phyloP scores from a whole-genome alignment of 2,329 filamentous ascomycete species.

The Drechmeria coniospora region DNA sequence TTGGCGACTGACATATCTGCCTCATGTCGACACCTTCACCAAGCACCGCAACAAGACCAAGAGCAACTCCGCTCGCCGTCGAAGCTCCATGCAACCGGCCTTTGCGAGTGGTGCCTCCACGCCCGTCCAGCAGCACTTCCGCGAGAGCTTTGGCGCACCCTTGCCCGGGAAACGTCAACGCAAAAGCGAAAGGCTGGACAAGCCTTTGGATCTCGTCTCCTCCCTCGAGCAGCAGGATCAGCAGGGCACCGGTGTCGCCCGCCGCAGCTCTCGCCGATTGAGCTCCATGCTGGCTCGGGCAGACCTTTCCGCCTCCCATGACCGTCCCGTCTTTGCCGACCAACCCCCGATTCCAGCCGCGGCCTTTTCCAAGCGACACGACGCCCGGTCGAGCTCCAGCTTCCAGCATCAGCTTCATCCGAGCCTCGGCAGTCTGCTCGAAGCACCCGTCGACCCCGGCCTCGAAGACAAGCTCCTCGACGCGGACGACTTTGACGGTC shows the following conservation, averaged over 20 bases:
- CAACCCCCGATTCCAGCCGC: conserved; percentile 27
- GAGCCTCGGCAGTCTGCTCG: conserved; percentile 46
- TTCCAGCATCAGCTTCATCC: conserved; percentile 31
- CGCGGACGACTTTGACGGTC: conserved; percentile 58
- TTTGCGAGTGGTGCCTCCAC: conserved; percentile 63
- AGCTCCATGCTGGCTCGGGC: conserved; percentile 83
- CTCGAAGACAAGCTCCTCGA: conserved; percentile 58
- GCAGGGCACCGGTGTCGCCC: conserved; percentile 32
- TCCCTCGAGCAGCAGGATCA: conserved; percentile 55
- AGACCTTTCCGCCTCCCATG: conserved; percentile 73
- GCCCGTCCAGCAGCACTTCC: conserved; percentile 52
- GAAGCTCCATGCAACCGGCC: conserved; percentile 51
- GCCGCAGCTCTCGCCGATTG: conserved; percentile 57
- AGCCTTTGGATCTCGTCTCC: conserved; percentile 47
- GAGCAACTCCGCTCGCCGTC: conserved; percentile 32
- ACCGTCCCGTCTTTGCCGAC: conserved; percentile 66
- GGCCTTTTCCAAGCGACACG: conserved; percentile 41
- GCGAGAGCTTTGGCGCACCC: conserved; percentile 61
- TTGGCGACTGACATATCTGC: conserved; percentile 69
- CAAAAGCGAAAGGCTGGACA: conserved; percentile 35
- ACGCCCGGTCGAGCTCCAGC: conserved; percentile 29
- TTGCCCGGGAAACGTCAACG: conserved; percentile 36
- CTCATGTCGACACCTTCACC: conserved; percentile 44
- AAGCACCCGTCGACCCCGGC: conserved; percentile 52
- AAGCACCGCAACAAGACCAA: conserved; percentile 30